Evolutionary conservation across 306 rosid species (phyloP).

Genomic region (Begonia fuchsioides): DNA sequence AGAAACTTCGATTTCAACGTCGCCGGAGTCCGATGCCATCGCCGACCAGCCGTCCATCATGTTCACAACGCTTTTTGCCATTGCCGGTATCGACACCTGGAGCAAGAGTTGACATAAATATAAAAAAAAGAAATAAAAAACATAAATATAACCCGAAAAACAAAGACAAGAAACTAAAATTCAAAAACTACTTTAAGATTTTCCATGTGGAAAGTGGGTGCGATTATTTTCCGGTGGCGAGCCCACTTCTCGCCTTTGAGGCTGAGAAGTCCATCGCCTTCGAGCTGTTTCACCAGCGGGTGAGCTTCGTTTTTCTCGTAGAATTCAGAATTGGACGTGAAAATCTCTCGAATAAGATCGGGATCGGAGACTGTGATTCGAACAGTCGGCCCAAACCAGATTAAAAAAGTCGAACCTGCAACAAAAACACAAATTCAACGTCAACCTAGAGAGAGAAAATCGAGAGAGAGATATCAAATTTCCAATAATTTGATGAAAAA

Average conservation of each 20-base stretch:
- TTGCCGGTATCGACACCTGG: conserved; percentile 66
- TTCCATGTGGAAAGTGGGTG: conserved; percentile 89
- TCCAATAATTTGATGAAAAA: background rate
- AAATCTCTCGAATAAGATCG: conserved; percentile 74
- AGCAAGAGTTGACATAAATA: background rate
- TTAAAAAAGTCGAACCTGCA: conserved; percentile 83
- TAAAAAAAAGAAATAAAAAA: background rate
- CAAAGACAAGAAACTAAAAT: background rate
- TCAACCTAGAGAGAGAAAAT: too few species aligned
- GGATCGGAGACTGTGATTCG: conserved; percentile 82
- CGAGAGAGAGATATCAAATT: too few species aligned
- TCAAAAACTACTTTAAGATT: conserved; percentile 56
- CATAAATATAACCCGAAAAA: too few species aligned
- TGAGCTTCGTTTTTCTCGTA: conserved; percentile 92
- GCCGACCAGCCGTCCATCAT: conserved; percentile 68
- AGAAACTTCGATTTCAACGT: conserved; percentile 81
- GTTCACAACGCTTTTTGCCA: conserved; percentile 57
- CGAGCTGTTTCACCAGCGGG: conserved; percentile 86
- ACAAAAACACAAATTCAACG: background rate
- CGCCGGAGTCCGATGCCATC: conserved; percentile 28
- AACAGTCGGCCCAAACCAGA: conserved; percentile 91
- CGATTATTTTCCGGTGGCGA: conserved; percentile 66
- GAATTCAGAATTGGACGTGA: conserved; percentile 62
- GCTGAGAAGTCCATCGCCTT: conserved; percentile 94
- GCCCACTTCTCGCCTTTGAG: conserved; percentile 95